Evolutionary conservation across 176 grass and related monocot genomes (phyloP).

Genomic region (Alopecurus myosuroides): DNA sequence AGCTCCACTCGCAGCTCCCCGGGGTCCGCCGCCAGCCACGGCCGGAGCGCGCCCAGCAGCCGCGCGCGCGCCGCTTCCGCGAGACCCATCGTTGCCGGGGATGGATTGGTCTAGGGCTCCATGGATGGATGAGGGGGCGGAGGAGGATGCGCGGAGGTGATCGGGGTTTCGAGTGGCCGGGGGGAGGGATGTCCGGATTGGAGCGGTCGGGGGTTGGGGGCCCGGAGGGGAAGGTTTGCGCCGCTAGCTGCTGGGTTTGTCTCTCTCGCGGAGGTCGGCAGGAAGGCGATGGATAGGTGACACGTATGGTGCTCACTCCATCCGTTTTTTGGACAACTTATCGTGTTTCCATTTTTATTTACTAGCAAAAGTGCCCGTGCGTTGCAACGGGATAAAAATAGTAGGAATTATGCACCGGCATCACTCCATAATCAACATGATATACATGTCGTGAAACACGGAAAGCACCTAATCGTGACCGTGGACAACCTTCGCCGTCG

Average conservation of each 20-base stretch:
- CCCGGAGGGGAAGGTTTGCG: neutral
- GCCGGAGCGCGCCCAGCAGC: conserved; percentile 36
- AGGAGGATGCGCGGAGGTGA: neutral
- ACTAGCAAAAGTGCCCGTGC: too few relatives aligned
- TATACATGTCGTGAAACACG: too few relatives aligned
- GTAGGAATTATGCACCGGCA: too few relatives aligned
- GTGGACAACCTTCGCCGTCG: too few relatives aligned
- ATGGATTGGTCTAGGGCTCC: neutral
- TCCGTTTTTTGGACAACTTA: neutral
- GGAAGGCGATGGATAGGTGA: neutral
- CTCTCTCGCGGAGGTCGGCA: neutral
- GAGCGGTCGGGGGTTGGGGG: neutral
- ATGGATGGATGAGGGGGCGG: conserved; percentile 2
- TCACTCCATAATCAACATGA: too few relatives aligned
- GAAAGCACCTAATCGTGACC: too few relatives aligned
- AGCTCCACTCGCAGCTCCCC: conserved; percentile 25
- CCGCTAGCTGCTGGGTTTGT: conserved; percentile 2
- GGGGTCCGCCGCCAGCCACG: conserved; percentile 42
- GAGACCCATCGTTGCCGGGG: conserved; percentile 25
- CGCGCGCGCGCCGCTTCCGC: conserved; percentile 33
- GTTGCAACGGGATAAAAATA: too few relatives aligned
- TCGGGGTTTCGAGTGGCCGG: neutral
- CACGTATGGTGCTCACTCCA: neutral
- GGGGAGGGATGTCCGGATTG: neutral
- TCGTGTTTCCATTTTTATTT: neutral